A percentile compares a stretch with the other conserved stretches of the same genome.
These are phyloP conservation scores for Fusarium oxysporum DNA, from an alignment of 2,329 filamentous ascomycete species.

Conservation along the genomic window DNA sequence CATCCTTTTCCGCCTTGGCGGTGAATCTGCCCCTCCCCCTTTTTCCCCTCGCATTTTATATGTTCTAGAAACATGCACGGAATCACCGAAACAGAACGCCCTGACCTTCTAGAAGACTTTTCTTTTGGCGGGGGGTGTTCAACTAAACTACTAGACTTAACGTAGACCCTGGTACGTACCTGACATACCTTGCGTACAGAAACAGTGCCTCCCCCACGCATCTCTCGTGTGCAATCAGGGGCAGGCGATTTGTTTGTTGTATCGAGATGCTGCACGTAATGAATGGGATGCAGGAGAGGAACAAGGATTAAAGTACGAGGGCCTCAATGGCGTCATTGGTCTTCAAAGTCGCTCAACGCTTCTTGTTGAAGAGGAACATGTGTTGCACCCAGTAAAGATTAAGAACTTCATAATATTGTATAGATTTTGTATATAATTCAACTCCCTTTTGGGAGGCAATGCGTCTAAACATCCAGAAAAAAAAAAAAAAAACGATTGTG, in stretches of 20 bases:
- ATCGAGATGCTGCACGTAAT: conserved; percentile 26
- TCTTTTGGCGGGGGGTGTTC: not conserved
- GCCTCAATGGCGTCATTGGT: conserved; percentile 14
- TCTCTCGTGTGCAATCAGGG: conserved; percentile 6
- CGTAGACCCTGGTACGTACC: not conserved
- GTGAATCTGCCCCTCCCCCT: not conserved
- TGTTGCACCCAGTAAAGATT: not conserved
- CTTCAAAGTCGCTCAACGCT: not conserved
- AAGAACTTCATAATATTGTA: not conserved
- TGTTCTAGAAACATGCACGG: conserved; percentile 21
- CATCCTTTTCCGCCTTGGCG: not conserved
- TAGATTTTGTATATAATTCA: conserved; percentile 21
- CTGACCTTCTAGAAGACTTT: conserved; percentile 17
- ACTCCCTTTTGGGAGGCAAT: not conserved
- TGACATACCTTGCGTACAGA: not conserved
- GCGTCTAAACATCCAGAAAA: conserved; percentile 26
- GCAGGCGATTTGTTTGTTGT: conserved; percentile 5
- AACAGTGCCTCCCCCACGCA: conserved; percentile 7
- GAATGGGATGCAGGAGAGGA: conserved; percentile 10
- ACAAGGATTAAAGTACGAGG: conserved; percentile 4
- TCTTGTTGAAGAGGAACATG: not conserved
- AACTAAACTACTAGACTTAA: not conserved
- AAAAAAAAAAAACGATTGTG: conserved; percentile 30
- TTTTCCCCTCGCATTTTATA: not conserved
- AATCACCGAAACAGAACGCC: conserved; percentile 17